Evolutionary conservation across 106 monocot genomes (phyloP).

Genomic region (Triglochin maritima): DNA sequence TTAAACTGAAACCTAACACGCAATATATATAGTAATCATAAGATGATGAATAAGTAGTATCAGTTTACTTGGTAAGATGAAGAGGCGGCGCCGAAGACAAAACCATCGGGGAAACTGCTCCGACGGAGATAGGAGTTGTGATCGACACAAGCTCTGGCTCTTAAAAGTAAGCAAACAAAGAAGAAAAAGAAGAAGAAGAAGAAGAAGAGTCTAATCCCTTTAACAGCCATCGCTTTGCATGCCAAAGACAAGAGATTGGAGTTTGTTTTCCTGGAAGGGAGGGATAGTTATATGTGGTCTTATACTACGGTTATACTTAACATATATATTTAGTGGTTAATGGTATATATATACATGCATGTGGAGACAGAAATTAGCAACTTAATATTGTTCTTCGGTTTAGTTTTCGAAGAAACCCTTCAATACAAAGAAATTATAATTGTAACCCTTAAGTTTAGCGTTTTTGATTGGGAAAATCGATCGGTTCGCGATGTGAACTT

Average conservation of each 20-base stretch:
- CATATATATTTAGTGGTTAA: neutral
- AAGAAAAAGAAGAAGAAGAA: neutral
- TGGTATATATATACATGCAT: neutral
- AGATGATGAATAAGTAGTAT: neutral
- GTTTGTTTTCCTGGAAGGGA: neutral
- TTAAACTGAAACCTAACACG: too few relatives aligned
- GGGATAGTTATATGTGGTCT: neutral
- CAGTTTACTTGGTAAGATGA: slow-evolving; percentile 41
- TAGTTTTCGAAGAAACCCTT: too few relatives aligned
- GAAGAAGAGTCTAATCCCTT: neutral
- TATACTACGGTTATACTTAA: neutral
- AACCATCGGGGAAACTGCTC: slow-evolving; percentile 28
- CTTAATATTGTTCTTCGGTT: too few relatives aligned
- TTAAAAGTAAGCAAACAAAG: neutral
- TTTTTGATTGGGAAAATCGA: too few relatives aligned
- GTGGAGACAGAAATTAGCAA: neutral
- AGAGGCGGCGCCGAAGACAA: slow-evolving; percentile 41
- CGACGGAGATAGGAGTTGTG: neutral
- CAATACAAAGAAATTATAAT: too few relatives aligned
- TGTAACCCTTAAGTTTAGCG: too few relatives aligned
- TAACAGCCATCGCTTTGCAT: neutral
- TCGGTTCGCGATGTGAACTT: too few relatives aligned
- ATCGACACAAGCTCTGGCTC: neutral
- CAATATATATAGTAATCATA: too few relatives aligned
- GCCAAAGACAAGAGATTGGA: neutral